These are phyloP conservation scores for Quercus alba DNA, from an alignment of 306 rosid genomes.

Conservation along the genomic window DNA sequence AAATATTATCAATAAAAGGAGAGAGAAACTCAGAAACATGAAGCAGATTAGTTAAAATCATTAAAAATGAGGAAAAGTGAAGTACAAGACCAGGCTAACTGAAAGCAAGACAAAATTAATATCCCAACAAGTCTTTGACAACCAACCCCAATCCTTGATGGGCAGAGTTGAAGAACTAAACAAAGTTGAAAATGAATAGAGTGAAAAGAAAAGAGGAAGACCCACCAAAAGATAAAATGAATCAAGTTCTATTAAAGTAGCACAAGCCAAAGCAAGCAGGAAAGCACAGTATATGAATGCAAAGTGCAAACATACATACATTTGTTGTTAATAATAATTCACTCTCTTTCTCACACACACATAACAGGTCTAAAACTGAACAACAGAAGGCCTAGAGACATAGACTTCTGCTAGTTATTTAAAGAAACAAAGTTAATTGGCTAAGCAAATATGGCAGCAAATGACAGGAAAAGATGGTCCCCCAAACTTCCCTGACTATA, in stretches of 20 bases:
- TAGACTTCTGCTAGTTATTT: slow-evolving; percentile 54
- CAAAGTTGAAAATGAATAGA: slow-evolving; percentile 22
- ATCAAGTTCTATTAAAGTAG: not conserved
- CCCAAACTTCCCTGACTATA: slow-evolving; percentile 41
- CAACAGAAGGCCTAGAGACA: slow-evolving; percentile 50
- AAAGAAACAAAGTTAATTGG: slow-evolving; percentile 56
- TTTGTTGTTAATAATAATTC: slow-evolving; percentile 21
- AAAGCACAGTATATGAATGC: slow-evolving; percentile 17
- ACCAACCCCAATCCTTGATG: slow-evolving; percentile 31
- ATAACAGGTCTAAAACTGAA: slow-evolving; percentile 47
- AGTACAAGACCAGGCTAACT: slow-evolving; percentile 25
- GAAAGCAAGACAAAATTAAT: slow-evolving; percentile 26
- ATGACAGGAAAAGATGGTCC: slow-evolving; percentile 63
- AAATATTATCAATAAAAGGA: not conserved
- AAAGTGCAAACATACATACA: slow-evolving; percentile 30
- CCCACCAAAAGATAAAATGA: slow-evolving; percentile 12
- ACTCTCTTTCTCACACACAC: slow-evolving; percentile 10
- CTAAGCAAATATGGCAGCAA: slow-evolving; percentile 36
- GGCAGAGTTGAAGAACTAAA: slow-evolving; percentile 20
- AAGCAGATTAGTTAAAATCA: slow-evolving; percentile 10
- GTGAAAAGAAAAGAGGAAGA: slow-evolving; percentile 4
- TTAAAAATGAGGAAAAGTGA: not conserved
- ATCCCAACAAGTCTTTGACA: slow-evolving; percentile 24
- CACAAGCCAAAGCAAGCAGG: slow-evolving; percentile 16
- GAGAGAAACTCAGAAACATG: not conserved